Evolutionary conservation across 495 filamentous ascomycete genomes (phyloP).

Genomic region (Aspergillus wentii): DNA sequence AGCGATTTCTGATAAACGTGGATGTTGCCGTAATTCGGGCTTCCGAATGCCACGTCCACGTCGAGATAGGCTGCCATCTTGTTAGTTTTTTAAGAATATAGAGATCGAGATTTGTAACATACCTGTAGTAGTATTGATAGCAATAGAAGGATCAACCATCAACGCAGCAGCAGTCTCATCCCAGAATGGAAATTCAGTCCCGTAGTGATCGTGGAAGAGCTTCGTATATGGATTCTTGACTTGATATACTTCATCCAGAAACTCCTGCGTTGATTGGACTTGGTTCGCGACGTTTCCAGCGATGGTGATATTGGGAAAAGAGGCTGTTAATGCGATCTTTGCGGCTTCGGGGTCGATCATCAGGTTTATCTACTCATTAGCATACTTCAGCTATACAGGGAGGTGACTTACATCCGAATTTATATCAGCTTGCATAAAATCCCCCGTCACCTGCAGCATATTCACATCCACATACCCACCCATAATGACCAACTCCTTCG

Average conservation of each 20-base stretch:
- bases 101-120: no score
- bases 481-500: slow-evolving; percentile 36
- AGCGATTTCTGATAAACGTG: slow-evolving; percentile 30
- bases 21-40: slow-evolving; percentile 30
- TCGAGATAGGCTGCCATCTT: slow-evolving; percentile 4
- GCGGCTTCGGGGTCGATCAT: slow-evolving; percentile 40
- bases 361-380: slow-evolving; percentile 26
- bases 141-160: slow-evolving; percentile 28
- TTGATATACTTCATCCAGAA: slow-evolving; percentile 19
- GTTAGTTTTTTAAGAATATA: no score
- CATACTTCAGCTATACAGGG: not conserved
- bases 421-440: slow-evolving; percentile 21
- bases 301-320: slow-evolving; percentile 36
- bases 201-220: slow-evolving; percentile 29
- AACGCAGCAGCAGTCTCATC: slow-evolving; percentile 36
- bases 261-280: slow-evolving; percentile 22
- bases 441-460: slow-evolving; percentile 26
- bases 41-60: slow-evolving; percentile 29
- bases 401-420: slow-evolving; percentile 23
- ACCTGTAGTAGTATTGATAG: slow-evolving; percentile 24
- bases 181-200: slow-evolving; percentile 32
- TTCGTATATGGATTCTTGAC: slow-evolving; percentile 22
- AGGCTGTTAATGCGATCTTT: slow-evolving; percentile 34
- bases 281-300: slow-evolving; percentile 37
- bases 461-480: slow-evolving; percentile 36